These are phyloP conservation scores for Candida silvatica DNA, from an alignment of 805 yeast genomes.

Conservation along the genomic window DNA sequence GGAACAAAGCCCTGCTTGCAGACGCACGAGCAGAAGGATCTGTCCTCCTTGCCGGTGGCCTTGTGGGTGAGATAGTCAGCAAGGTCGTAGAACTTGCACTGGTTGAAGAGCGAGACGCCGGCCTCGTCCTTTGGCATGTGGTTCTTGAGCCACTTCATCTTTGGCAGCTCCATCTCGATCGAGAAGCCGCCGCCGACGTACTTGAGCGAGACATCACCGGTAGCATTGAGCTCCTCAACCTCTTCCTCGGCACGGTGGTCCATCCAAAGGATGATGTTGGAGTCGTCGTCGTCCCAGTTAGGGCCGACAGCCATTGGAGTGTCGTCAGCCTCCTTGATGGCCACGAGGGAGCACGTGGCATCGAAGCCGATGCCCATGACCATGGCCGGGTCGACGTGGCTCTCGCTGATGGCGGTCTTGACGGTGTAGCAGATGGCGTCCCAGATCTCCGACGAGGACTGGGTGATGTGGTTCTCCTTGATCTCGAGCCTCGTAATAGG, in stretches of 20 bases:
- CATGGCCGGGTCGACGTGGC: slow-evolving; percentile 57
- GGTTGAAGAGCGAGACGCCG: slow-evolving; percentile 32
- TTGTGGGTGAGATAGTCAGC: slow-evolving; percentile 88
- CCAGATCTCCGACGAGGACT: slow-evolving; percentile 90
- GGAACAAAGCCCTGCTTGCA: slow-evolving; percentile 97
- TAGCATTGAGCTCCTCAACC: slow-evolving; percentile 71
- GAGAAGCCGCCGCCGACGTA: slow-evolving; percentile 98
- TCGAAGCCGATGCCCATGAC: slow-evolving; percentile 92
- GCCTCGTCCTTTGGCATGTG: slow-evolving; percentile 51
- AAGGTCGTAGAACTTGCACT: slow-evolving; percentile 80
- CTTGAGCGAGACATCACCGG: slow-evolving; percentile 70
- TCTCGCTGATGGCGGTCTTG: slow-evolving; percentile 61
- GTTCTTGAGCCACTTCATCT: slow-evolving; percentile 92
- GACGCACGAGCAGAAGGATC: slow-evolving; percentile 84
- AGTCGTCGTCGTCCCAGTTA: slow-evolving; percentile 60
- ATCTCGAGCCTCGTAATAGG: slow-evolving; percentile 72
- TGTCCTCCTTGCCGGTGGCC: slow-evolving; percentile 81
- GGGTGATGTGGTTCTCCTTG: slow-evolving; percentile 70
- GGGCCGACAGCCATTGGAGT: slow-evolving; percentile 89
- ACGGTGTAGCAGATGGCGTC: slow-evolving; percentile 77
- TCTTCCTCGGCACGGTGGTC: slow-evolving; percentile 90
- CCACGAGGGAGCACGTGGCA: slow-evolving; percentile 95
- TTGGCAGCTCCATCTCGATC: slow-evolving; percentile 96
- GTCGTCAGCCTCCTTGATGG: slow-evolving; percentile 53
- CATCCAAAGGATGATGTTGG: slow-evolving; percentile 95